Evolutionary conservation across 2,329 filamentous ascomycete genomes (phyloP).

Genomic region (Berkeleyomyces basicola): DNA sequence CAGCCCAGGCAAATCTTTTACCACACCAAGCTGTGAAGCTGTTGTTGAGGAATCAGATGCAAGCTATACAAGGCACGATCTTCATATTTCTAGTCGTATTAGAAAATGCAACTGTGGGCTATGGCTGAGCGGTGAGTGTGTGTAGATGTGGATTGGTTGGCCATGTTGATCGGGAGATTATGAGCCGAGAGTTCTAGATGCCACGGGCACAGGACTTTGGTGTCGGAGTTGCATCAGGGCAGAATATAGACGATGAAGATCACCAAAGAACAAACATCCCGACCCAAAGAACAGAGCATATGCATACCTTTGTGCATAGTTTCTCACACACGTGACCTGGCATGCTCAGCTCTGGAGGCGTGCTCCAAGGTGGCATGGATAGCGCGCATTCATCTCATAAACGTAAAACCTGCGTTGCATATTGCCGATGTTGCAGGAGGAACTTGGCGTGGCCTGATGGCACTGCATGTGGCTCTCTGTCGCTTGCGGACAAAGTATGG

Average conservation of each 20-base stretch:
- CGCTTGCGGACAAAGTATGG: neutral
- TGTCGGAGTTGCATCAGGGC: too few species aligned
- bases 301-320: neutral
- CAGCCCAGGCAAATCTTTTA: neutral
- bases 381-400: neutral
- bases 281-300: neutral
- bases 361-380: neutral
- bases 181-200: neutral
- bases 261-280: too few species aligned
- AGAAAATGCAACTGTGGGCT: neutral
- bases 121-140: neutral
- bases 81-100: constrained; percentile 1
- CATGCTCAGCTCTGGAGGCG: neutral
- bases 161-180: neutral
- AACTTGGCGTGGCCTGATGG: neutral
- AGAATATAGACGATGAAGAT: too few species aligned
- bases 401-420: neutral
- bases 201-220: too few species aligned
- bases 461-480: neutral
- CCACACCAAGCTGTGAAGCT: neutral
- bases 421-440: neutral
- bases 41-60: neutral
- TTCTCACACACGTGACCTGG: neutral
- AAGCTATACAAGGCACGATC: neutral
- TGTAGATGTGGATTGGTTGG: neutral